Percentiles rank a stretch among this genome's conserved stretches.
Evolutionary conservation across 208 protist species (phyloP).

Genomic region (Leptomonas pyrrhocoris): DNA sequence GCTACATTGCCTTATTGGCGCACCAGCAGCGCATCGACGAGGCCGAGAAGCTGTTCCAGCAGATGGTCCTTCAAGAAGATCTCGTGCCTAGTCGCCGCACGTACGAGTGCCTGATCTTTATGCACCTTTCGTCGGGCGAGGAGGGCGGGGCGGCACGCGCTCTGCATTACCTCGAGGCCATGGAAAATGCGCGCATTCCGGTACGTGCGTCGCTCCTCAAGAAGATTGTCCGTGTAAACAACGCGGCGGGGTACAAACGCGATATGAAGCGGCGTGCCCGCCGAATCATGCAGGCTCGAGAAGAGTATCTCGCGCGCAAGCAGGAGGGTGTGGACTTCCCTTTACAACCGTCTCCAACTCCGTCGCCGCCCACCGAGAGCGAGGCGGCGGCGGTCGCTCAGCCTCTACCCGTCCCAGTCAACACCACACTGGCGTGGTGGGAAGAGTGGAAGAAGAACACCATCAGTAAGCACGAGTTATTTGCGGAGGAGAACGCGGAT

Average conservation of each 20-base stretch:
- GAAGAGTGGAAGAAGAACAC: slow-evolving; percentile 79
- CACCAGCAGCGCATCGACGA: slow-evolving; percentile 89
- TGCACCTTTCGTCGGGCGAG: slow-evolving; percentile 91
- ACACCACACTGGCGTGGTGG: slow-evolving; percentile 87
- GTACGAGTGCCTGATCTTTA: slow-evolving; percentile 90
- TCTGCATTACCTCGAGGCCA: slow-evolving; percentile 87
- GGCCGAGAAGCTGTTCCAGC: slow-evolving; percentile 88
- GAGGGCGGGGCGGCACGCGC: slow-evolving; percentile 88
- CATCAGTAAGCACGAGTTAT: slow-evolving; percentile 88
- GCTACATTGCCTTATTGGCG: slow-evolving; percentile 87
- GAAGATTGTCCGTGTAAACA: slow-evolving; percentile 88
- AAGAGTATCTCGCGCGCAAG: slow-evolving; percentile 83
- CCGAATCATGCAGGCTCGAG: slow-evolving; percentile 91
- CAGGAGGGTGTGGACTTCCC: slow-evolving; percentile 44
- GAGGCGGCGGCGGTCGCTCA: slow-evolving; percentile 17
- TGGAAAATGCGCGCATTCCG: slow-evolving; percentile 75
- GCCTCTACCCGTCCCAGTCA: slow-evolving; percentile 57
- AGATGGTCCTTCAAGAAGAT: slow-evolving; percentile 83
- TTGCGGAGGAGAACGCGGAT: slow-evolving; percentile 75
- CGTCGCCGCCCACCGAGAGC: not conserved
- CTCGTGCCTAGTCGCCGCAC: slow-evolving; percentile 77
- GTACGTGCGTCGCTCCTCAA: slow-evolving; percentile 81
- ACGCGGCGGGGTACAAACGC: slow-evolving; percentile 87
- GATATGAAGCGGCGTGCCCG: slow-evolving; percentile 93
- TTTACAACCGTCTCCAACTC: slow-evolving; percentile 12